Evolutionary conservation across 2,329 filamentous ascomycete species (phyloP).

Genomic region (Orbilia oligospora): DNA sequence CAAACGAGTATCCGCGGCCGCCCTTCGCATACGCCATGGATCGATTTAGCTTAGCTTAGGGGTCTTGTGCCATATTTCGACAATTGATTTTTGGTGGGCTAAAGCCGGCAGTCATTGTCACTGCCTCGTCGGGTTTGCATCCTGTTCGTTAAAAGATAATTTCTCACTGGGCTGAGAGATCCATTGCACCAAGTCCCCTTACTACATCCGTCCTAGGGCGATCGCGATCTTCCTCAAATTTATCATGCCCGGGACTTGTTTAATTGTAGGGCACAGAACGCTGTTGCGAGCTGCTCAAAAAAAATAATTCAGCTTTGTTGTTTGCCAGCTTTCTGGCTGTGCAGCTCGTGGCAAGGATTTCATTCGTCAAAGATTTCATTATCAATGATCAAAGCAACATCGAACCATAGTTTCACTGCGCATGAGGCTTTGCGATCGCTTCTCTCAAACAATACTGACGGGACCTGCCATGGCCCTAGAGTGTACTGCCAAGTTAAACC

Average conservation of each 20-base stretch:
- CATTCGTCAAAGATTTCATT: neutral
- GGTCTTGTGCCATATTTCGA: constrained; percentile 1
- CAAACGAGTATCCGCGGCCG: neutral
- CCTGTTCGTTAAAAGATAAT: neutral
- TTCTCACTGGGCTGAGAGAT: constrained; percentile 6
- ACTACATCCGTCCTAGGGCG: neutral
- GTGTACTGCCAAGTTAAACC: neutral
- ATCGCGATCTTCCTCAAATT: neutral
- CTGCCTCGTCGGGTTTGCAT: constrained; percentile 1
- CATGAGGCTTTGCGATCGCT: constrained; percentile 30
- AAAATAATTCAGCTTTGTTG: constrained; percentile 1
- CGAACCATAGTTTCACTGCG: constrained; percentile 19
- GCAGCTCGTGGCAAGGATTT: constrained; percentile 13
- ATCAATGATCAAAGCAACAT: neutral
- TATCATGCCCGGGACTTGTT: neutral
- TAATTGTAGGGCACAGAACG: neutral
- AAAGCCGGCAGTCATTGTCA: neutral
- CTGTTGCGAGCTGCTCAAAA: neutral
- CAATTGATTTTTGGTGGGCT: neutral
- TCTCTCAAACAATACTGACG: neutral
- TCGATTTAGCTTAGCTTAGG: neutral
- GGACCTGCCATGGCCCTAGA: neutral
- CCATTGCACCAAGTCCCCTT: neutral
- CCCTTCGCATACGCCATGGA: neutral
- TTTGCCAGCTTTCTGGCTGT: constrained; percentile 19